Conservation (phyloP, 108 stramenopile genomes). For the Seminavis robusta region DNA sequence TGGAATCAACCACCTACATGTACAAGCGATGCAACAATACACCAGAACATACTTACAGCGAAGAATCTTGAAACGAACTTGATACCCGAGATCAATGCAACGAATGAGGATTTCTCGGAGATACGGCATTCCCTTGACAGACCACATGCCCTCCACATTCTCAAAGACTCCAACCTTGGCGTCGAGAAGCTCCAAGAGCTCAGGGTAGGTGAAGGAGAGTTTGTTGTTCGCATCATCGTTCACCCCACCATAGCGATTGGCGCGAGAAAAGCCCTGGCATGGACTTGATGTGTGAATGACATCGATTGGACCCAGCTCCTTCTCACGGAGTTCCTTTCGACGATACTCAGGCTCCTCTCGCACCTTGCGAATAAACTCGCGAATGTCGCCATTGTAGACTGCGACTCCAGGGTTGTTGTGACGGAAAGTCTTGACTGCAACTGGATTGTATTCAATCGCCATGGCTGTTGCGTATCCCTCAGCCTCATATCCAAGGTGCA, state of each 20-base stretch:
- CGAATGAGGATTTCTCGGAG: slow-evolving; percentile 20
- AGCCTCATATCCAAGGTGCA: too few species aligned
- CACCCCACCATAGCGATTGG: slow-evolving; percentile 50
- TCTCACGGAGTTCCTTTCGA: too few species aligned
- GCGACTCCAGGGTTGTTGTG: too few species aligned
- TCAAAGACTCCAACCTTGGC: slow-evolving; percentile 45
- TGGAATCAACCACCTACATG: too few species aligned
- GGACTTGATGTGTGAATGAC: slow-evolving; percentile 46
- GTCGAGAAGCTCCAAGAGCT: slow-evolving; percentile 32
- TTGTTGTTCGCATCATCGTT: slow-evolving; percentile 46
- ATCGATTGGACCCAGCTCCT: slow-evolving; percentile 16
- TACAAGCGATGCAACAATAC: too few species aligned
- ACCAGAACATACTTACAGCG: too few species aligned
- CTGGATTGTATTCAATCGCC: too few species aligned
- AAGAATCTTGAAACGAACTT: slow-evolving; percentile 29
- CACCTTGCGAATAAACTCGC: too few species aligned
- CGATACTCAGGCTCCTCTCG: too few species aligned
- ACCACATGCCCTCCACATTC: slow-evolving; percentile 40
- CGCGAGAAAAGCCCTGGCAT: slow-evolving; percentile 59
- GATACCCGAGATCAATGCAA: slow-evolving; percentile 38
- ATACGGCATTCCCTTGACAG: slow-evolving; percentile 18
- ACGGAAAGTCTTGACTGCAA: too few species aligned
- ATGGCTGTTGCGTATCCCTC: too few species aligned
- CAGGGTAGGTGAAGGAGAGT: slow-evolving; percentile 28
- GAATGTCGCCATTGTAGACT: too few species aligned